phyloP scores from a whole-genome alignment of 768 basidiomycete genomes.

The Suillus variegatus region DNA sequence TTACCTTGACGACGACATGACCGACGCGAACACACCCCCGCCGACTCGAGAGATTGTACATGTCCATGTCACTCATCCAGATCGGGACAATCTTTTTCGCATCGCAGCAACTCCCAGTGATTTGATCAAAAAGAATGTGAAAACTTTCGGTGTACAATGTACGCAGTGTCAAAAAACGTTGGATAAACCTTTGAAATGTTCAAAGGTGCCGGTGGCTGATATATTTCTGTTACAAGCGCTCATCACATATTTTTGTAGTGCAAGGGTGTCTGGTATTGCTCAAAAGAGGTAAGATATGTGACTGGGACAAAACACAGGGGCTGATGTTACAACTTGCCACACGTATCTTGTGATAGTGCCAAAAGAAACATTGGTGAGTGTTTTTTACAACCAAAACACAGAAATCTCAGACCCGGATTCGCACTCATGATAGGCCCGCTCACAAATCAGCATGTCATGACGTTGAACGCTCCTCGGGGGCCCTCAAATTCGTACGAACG shows the following conservation, averaged over 20 bases:
- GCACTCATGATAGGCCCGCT: constrained; percentile 11
- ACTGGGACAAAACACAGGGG: not conserved
- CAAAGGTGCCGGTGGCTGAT: constrained; percentile 6
- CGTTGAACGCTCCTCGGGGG: constrained; percentile 17
- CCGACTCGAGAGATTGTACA: constrained; percentile 1
- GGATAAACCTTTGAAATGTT: constrained; percentile 15
- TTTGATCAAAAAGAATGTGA: constrained; percentile 13
- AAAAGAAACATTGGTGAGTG: constrained; percentile 20
- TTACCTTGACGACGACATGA: not conserved
- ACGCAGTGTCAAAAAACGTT: constrained; percentile 16
- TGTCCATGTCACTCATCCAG: constrained; percentile 16
- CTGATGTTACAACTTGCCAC: not conserved
- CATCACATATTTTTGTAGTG: constrained; percentile 9
- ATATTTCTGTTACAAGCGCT: not conserved
- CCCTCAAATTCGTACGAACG: constrained; percentile 16
- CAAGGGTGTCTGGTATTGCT: constrained; percentile 24
- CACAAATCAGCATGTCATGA: constrained; percentile 15
- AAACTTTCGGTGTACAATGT: constrained; percentile 10
- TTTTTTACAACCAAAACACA: not conserved
- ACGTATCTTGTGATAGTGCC: constrained; percentile 8
- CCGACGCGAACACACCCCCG: not conserved
- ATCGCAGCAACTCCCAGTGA: constrained; percentile 11
- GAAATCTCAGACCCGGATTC: not conserved
- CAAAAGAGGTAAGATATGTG: constrained; percentile 11
- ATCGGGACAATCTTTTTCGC: constrained; percentile 10